A percentile compares a stretch with the other conserved stretches of the same genome.
Evolutionary conservation across 2,329 filamentous ascomycete species (phyloP).

Genomic region (Phoma herbarum): DNA sequence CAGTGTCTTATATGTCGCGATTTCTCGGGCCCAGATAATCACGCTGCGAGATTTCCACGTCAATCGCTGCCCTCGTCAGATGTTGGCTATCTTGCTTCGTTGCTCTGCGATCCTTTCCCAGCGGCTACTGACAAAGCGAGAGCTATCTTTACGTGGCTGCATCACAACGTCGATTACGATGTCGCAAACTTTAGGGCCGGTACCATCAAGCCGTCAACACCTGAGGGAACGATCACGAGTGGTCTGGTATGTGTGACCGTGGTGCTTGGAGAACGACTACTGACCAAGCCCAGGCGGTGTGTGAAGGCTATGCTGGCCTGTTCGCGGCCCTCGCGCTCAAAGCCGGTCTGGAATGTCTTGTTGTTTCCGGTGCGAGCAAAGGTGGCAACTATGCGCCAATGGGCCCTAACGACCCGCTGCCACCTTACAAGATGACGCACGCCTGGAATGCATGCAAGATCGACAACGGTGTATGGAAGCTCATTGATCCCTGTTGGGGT

Average conservation of each 20-base stretch:
- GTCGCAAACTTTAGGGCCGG: constrained; percentile 79
- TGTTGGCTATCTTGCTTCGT: constrained; percentile 77
- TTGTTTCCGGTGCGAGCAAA: constrained; percentile 84
- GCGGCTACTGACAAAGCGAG: constrained; percentile 91
- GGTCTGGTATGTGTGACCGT: constrained; percentile 61
- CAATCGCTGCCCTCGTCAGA: constrained; percentile 73
- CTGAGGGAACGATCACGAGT: constrained; percentile 75
- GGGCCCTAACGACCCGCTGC: constrained; percentile 69
- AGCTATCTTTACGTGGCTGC: constrained; percentile 92
- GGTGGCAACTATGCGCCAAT: constrained; percentile 77
- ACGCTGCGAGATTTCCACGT: constrained; percentile 80
- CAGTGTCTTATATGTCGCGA: constrained; percentile 83
- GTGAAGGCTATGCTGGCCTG: constrained; percentile 86
- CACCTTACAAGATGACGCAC: constrained; percentile 72
- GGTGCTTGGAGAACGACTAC: background rate
- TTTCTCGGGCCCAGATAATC: constrained; percentile 80
- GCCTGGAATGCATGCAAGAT: constrained; percentile 95
- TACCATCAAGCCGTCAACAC: constrained; percentile 71
- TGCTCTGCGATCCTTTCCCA: constrained; percentile 79
- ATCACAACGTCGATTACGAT: constrained; percentile 92
- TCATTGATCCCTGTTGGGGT: constrained; percentile 93
- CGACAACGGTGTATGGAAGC: constrained; percentile 87
- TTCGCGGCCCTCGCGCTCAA: constrained; percentile 80
- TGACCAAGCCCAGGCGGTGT: constrained; percentile 69
- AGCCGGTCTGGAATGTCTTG: constrained; percentile 79